Conservation (phyloP, 164 flowering plant species). For the Umbilicus rupestris region DNA sequence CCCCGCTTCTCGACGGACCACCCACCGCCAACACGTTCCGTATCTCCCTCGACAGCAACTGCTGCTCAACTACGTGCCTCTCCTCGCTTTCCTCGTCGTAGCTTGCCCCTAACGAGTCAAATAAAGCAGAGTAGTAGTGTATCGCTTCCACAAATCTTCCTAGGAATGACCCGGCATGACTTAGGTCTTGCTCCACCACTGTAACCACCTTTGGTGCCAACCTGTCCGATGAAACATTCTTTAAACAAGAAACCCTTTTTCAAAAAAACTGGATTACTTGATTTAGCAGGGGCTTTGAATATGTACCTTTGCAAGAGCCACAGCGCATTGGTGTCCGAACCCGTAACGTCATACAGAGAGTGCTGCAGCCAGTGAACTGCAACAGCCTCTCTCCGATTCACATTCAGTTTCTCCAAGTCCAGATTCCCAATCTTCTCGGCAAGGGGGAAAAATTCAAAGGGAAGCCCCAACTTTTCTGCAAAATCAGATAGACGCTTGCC, state of each 20-base stretch:
- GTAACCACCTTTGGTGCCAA: conserved; percentile 95
- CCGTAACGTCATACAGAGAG: conserved; percentile 89
- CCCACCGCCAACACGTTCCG: conserved; percentile 69
- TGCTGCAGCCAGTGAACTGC: conserved; percentile 98
- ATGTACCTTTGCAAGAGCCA: conserved; percentile 79
- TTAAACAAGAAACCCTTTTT: neutral
- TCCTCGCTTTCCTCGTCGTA: conserved; percentile 95
- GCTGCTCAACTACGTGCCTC: conserved; percentile 90
- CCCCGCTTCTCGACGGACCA: conserved; percentile 65
- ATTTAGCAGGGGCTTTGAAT: neutral
- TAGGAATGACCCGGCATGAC: conserved; percentile 77
- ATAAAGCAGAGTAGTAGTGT: conserved; percentile 95
- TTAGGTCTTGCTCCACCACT: conserved; percentile 91
- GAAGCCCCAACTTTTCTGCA: conserved; percentile 76
- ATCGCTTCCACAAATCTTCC: conserved; percentile 94
- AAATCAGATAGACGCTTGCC: conserved; percentile 91
- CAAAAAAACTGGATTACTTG: neutral
- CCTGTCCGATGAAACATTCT: conserved; percentile 24
- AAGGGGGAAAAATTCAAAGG: conserved; percentile 77
- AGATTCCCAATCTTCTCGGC: conserved; percentile 84
- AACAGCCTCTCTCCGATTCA: conserved; percentile 84
- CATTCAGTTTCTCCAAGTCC: conserved; percentile 58
- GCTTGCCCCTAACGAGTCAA: conserved; percentile 91
- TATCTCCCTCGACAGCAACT: conserved; percentile 71
- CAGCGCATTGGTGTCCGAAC: conserved; percentile 72